phyloP scores from a whole-genome alignment of 2,329 filamentous ascomycete species.

The Bipolaris victoriae region DNA sequence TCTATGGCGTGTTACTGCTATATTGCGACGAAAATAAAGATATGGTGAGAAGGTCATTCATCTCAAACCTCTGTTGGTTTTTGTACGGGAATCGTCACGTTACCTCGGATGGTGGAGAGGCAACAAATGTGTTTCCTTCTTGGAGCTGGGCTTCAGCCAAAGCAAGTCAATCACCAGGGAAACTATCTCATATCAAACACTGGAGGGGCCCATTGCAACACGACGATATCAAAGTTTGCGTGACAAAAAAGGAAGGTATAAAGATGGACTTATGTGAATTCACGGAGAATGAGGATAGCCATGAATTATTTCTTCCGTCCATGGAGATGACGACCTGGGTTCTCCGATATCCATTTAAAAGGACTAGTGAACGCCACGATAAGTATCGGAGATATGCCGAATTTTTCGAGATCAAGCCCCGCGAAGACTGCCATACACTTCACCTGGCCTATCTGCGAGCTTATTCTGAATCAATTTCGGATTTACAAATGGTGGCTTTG shows the following conservation, averaged over 20 bases:
- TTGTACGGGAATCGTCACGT: not conserved
- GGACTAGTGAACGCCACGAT: too few relatives aligned
- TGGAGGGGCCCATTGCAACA: too few relatives aligned
- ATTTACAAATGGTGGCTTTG: not conserved
- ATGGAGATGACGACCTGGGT: not conserved
- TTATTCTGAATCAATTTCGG: accelerated
- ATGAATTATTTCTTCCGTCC: not conserved
- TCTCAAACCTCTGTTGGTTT: not conserved
- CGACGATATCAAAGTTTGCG: too few relatives aligned
- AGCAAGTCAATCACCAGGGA: not conserved
- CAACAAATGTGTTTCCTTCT: not conserved
- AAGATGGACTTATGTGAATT: not conserved
- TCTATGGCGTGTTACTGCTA: not conserved
- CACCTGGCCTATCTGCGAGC: not conserved
- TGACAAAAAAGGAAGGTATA: too few relatives aligned
- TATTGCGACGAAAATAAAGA: not conserved
- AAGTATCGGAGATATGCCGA: too few relatives aligned
- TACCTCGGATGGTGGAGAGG: too few relatives aligned
- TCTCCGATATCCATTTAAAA: not conserved
- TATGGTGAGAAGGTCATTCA: not conserved
- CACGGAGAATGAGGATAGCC: not conserved
- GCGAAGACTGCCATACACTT: not conserved
- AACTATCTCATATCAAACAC: too few relatives aligned
- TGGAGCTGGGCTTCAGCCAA: constrained; percentile 1
- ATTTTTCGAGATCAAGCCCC: not conserved